phyloP scores from a whole-genome alignment of 176 grass and related monocot genomes.

The Avena sativa region DNA sequence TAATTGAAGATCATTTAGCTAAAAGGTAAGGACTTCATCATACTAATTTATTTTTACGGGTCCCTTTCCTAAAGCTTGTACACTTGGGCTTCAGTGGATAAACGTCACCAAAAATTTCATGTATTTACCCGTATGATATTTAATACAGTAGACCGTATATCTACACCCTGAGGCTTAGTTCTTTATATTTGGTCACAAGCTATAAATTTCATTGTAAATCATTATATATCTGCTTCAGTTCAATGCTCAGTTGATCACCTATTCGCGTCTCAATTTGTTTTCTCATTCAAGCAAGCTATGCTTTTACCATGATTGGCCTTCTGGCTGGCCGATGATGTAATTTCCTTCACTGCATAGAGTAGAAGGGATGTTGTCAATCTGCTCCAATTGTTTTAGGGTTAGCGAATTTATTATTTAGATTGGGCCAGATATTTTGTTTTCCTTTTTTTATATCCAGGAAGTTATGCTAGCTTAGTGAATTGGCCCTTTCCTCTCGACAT shows the following conservation, averaged over 20 bases:
- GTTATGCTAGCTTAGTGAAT: background rate
- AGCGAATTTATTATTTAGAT: background rate
- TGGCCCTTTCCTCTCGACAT: background rate
- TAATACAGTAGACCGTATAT: background rate
- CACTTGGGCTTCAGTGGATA: background rate
- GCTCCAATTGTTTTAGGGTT: background rate
- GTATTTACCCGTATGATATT: too few relatives aligned
- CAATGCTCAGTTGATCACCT: background rate
- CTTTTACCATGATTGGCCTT: background rate
- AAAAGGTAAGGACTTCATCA: conserved; percentile 33
- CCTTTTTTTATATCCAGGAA: background rate
- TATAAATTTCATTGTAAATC: background rate
- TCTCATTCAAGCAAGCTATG: background rate
- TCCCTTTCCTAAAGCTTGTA: background rate
- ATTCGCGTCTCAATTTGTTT: background rate
- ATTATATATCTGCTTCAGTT: too few relatives aligned
- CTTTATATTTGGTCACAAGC: background rate
- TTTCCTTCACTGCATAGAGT: background rate
- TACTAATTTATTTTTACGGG: background rate
- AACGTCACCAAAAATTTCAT: too few relatives aligned
- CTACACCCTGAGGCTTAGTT: background rate
- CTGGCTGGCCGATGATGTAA: background rate
- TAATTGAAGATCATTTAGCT: conserved; percentile 40
- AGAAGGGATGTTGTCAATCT: background rate
- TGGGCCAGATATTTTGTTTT: background rate